Base-by-base conservation (phyloP, 2,329 filamentous ascomycete genomes). In the Colletotrichum sp. region DNA sequence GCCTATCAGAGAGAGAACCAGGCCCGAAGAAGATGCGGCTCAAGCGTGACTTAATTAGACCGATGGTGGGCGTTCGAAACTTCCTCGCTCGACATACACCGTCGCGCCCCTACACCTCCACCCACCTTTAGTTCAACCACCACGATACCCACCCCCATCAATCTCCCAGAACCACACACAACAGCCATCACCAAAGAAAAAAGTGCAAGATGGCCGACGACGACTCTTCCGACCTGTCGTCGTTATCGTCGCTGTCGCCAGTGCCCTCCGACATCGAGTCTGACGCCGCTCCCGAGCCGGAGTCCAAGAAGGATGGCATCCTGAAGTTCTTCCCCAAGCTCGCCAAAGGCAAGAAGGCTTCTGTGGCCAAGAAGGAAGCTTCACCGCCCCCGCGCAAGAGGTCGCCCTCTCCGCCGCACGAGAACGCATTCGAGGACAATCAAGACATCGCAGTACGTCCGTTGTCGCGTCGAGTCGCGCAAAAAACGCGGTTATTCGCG, bases 361-460 rank as follows among this genome's bases (percentile, higher is more conserved):
- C 82, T 60, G 79, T 85, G 77, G 82, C 89, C 77, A 86, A 89
- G 81, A 90, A 90, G 85, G 89, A 92, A 81, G 86, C 89, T 70
- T 91, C 92, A 80, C 92, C 94, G 78, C 92, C 92, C 74, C 89
- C 92, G 81, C 92, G 92, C 82, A 98, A 97, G 89, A 91, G 96
- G 83, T 93, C 94, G 74, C 93, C 95, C 24, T 98, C 96, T 79
- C 96, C 96, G 80, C 93, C 95, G 10, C 96, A 98, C 85, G 95
- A 98, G 89, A 95, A 94, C 85, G 94, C 95, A 32, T 89, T 98
- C 72, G 95, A 95, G 77, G 96, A 99, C 84, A 98, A 98, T 85
- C 91, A 94, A 78, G 94, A 97, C 83, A 96, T 99, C 87, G 94
- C 96, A 80, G 96, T 98, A 90, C 86, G 96, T 95, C 76, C 78